A percentile compares a stretch with the other conserved stretches of the same genome.
Conservation (phyloP, 768 basidiomycete genomes). For the Trametes villosa region DNA sequence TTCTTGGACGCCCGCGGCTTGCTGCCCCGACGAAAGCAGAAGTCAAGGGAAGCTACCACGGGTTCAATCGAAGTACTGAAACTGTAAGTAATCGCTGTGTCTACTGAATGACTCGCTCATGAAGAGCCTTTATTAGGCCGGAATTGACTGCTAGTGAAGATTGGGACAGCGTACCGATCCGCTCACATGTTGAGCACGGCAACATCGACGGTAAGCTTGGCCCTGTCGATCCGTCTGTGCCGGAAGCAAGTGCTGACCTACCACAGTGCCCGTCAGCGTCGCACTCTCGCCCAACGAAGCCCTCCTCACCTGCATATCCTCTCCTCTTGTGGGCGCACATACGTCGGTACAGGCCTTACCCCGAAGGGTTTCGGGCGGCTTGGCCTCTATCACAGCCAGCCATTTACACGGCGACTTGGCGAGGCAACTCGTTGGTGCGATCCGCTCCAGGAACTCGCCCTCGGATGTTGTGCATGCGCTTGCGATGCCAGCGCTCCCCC, state of each 20-base stretch:
- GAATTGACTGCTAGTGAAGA: constrained; percentile 53
- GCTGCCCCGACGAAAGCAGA: constrained; percentile 37
- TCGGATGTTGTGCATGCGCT: constrained; percentile 65
- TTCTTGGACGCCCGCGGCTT: constrained; percentile 52
- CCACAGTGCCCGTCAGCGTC: constrained; percentile 60
- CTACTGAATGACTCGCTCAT: no score
- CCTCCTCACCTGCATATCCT: constrained; percentile 58
- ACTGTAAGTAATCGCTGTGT: constrained; percentile 46
- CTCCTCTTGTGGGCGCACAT: constrained; percentile 35
- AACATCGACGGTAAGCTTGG: constrained; percentile 14
- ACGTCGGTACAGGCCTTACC: constrained; percentile 29
- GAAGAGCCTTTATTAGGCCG: constrained; percentile 43
- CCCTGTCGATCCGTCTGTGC: neutral
- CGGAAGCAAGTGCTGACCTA: neutral
- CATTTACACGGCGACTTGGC: constrained; percentile 23
- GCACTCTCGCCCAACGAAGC: constrained; percentile 61
- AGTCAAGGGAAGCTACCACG: constrained; percentile 45
- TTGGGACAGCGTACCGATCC: constrained; percentile 54
- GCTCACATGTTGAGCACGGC: constrained; percentile 43
- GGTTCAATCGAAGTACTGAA: constrained; percentile 57
- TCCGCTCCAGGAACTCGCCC: constrained; percentile 56
- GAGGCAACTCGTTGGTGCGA: constrained; percentile 41
- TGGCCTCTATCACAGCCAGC: constrained; percentile 1
- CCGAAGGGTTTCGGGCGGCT: constrained; percentile 11
- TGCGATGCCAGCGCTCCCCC: constrained; percentile 44